Evolutionary conservation across 495 filamentous ascomycete species (phyloP).

Genomic region (Bacidia rubella): DNA sequence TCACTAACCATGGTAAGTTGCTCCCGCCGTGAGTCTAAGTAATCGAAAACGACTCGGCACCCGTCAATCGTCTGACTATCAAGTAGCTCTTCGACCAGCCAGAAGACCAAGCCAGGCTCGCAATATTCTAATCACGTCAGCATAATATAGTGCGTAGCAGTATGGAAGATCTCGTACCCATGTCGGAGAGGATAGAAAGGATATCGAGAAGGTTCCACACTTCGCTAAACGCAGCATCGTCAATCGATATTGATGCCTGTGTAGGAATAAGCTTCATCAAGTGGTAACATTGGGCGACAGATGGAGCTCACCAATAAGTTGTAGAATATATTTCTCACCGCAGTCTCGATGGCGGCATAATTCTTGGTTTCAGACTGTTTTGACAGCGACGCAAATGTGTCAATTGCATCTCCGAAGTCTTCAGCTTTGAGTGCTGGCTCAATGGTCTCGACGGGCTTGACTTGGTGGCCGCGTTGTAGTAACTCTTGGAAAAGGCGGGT

Average conservation of each 20-base stretch:
- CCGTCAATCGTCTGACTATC: slow-evolving; percentile 90
- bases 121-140: slow-evolving; percentile 49
- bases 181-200: slow-evolving; percentile 71
- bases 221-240: slow-evolving; percentile 57
- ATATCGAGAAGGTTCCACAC: slow-evolving; percentile 93
- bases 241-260: slow-evolving; percentile 56
- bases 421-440: slow-evolving; percentile 63
- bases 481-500: slow-evolving; percentile 44
- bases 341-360: slow-evolving; percentile 61
- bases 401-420: slow-evolving; percentile 21
- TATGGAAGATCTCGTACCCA: slow-evolving; percentile 32
- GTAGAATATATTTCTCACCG: slow-evolving; percentile 66
- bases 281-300: slow-evolving; percentile 1
- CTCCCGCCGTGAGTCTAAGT: slow-evolving; percentile 82
- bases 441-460: slow-evolving; percentile 53
- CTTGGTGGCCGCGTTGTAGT: slow-evolving; percentile 45
- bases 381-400: slow-evolving; percentile 16
- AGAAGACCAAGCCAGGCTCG: slow-evolving; percentile 71
- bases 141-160: slow-evolving; percentile 18
- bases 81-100: slow-evolving; percentile 85
- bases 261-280: background rate
- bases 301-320: slow-evolving; percentile 47
- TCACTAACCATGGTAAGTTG: slow-evolving; percentile 53
- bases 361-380: slow-evolving; percentile 13
- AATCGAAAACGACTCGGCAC: slow-evolving; percentile 83